Base-by-base conservation (phyloP, 192 early-diverging fungal genomes). In the Backusella circina region DNA sequence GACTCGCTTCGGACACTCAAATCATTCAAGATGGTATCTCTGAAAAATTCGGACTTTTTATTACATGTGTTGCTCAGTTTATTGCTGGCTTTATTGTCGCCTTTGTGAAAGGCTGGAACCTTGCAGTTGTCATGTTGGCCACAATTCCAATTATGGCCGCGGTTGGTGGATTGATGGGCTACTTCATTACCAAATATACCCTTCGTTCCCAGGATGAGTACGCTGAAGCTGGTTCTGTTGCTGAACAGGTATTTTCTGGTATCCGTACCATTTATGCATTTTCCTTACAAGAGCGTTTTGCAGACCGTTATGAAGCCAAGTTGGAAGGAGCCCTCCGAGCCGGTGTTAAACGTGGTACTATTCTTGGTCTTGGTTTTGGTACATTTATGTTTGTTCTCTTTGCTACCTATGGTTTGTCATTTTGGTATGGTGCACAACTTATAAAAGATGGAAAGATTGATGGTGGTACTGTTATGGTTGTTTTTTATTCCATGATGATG, bases 191-290 rank as follows among this genome's bases (percentile, higher is more conserved):
- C 73, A 91, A 80, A 50, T 77, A 69, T 39, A 73, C 86, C 5
- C 74, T 57, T 32, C 67, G 75, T 26, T 88, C 85, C 26, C 76
- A 87, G 50, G 78, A 88, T 77, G 86, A 90, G 6, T 97, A 96
- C 76, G 96, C 92, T 7, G 85, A 80, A 36, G 96, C 95, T 5
- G 95, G 95, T 50, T 88, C 88, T 15, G 84, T 97, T 26, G 95
- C 96, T 0, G 90, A 94, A 79, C 93, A 98, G 72, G 94, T 91
- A 0, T 79, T 98, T 50, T 79, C 90, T 16, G 86, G 88, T 6
- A 94, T 97, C 44, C 88, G 94, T 57, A 98, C 96, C 13, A 91
- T 98, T 26, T 87, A 87, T 68, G 86, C 95, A 8, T 97, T 98
- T 83, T 90, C 89, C 65, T 89, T 88, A 3, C 86, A 96, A 82